A percentile compares a stretch with the other conserved stretches of the same genome.
phyloP scores from a whole-genome alignment of 441 rosid species.

The Raphanus hybrid region DNA sequence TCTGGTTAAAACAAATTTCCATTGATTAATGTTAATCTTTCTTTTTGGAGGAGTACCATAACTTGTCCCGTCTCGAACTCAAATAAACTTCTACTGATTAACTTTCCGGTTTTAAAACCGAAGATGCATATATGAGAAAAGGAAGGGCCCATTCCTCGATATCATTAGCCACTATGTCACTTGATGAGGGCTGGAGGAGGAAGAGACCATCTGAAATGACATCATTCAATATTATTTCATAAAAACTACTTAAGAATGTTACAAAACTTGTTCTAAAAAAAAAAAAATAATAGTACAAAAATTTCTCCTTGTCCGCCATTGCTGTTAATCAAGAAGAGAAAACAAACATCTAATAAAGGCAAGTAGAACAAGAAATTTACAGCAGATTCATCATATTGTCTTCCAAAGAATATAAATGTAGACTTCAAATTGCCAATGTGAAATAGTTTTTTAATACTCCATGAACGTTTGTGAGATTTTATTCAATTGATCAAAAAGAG shows the following conservation, averaged over 20 bases:
- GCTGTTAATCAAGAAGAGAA: not conserved
- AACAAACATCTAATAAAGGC: not conserved
- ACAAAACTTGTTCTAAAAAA: not conserved
- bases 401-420: not conserved
- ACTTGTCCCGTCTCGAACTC: not conserved
- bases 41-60: not conserved
- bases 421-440: not conserved
- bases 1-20: not conserved
- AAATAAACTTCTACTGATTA: not conserved
- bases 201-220: not conserved
- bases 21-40: not conserved
- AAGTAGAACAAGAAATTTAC: slow-evolving; percentile 6
- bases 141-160: not conserved
- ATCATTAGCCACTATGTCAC: not conserved
- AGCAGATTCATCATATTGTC: not conserved
- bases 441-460: not conserved
- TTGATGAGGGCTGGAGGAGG: not conserved
- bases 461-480: not conserved
- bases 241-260: not conserved
- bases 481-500: not conserved
- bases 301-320: not conserved
- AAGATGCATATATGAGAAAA: not conserved
- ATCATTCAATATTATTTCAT: not conserved
- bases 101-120: not conserved
- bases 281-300: not conserved